phyloP scores from a whole-genome alignment of 2,329 filamentous ascomycete species.

The Teratosphaeria zuluensis region DNA sequence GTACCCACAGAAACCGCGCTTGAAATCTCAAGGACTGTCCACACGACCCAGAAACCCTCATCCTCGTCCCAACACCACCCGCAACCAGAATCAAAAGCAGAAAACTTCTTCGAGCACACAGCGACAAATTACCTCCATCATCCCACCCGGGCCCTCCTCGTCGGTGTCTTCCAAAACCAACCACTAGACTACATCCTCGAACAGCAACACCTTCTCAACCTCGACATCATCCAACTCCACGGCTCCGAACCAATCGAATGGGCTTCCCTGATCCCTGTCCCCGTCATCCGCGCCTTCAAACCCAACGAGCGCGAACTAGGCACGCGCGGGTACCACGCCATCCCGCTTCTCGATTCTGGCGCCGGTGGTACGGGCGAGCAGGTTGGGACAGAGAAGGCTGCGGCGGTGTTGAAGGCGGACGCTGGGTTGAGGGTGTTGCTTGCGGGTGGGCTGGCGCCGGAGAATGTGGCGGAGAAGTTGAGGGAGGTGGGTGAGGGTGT shows the following conservation, averaged over 20 bases:
- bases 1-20: slow-evolving; percentile 70
- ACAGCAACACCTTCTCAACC: slow-evolving; percentile 62
- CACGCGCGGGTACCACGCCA: slow-evolving; percentile 67
- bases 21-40: slow-evolving; percentile 71
- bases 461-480: slow-evolving; percentile 64
- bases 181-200: slow-evolving; percentile 71
- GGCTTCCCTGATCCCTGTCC: slow-evolving; percentile 79
- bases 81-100: slow-evolving; percentile 27
- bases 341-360: slow-evolving; percentile 81
- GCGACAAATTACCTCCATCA: slow-evolving; percentile 36
- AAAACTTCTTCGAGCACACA: slow-evolving; percentile 63
- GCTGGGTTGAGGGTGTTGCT: slow-evolving; percentile 64
- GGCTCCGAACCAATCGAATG: slow-evolving; percentile 88
- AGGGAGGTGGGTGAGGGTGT: slow-evolving; percentile 57
- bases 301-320: slow-evolving; percentile 55
- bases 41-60: slow-evolving; percentile 39
- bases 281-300: slow-evolving; percentile 78
- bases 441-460: slow-evolving; percentile 73
- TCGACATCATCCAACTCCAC: slow-evolving; percentile 90
- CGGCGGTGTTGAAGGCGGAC: slow-evolving; percentile 56
- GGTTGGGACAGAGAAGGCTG: slow-evolving; percentile 63
- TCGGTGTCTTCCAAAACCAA: slow-evolving; percentile 92
- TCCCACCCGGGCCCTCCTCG: slow-evolving; percentile 61
- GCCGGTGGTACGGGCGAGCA: slow-evolving; percentile 71
- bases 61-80: slow-evolving; percentile 1